Evolutionary conservation across 148 eudicot genomes (phyloP), one percentile per base, ranked within the genome.

Genomic region (Limonium bicolor): DNA sequence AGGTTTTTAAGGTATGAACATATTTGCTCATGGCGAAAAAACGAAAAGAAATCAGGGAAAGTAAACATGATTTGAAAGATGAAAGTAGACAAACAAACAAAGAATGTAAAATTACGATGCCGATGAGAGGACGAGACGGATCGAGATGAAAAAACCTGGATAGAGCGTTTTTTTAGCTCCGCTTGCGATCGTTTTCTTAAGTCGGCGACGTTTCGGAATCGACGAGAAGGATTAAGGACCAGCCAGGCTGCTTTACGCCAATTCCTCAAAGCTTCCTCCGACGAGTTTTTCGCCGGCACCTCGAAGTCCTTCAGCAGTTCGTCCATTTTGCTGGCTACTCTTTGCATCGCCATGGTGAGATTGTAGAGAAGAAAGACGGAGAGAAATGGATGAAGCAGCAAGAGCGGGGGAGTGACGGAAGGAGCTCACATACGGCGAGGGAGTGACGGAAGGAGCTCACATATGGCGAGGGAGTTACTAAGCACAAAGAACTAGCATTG

Each of bases 201-300:
- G 51, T 77, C 55, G 7, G 81, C 63, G 50, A 62, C 70, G 30
- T 67, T 59, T 0, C 92, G 80, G 20, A 81, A 77, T 1, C 92
- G 73, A 0, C 92, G 70, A 2, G 73, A 60, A 2, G 56, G 72
- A 13, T 81, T 81, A 13, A 28, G 61, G 26, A 77, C 75, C 41
- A 64, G 31, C 4, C 54, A 56, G 23, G 74, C 73, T 32, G 80
- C 80, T 5, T 65, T 56, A 0, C 92, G 51, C 92, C 92, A 81
- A 22, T 65, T 45, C 20, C 26, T 24, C 20, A 53, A 65, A 2
- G 73, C 80, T 23, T 81, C 92, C 14, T 65, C 80, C 25, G 85
- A 53, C 27, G 73, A 66, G 43, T 65, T 44, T 43, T 70, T 73
- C 4, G 61, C 53, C 21, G 70, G 70, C 10, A 72, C 24, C 9